Percentiles rank a stretch among this genome's conserved stretches.
Evolutionary conservation across 768 basidiomycete genomes (phyloP).

Genomic region (Mycena filopes): DNA sequence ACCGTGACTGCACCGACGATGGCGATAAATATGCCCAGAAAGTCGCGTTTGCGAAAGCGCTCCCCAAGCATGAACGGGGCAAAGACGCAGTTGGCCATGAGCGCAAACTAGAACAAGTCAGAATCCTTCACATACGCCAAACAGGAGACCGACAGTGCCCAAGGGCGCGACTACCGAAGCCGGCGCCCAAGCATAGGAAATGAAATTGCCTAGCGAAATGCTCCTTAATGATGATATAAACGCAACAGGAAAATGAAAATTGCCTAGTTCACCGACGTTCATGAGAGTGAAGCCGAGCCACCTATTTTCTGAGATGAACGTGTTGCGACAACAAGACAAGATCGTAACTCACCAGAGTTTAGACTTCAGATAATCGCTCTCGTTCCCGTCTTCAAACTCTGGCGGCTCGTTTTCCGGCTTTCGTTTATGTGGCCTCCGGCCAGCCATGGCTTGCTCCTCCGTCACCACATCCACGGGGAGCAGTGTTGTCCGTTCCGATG

Average conservation of each 20-base stretch:
- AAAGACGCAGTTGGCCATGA: constrained; percentile 96
- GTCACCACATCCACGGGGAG: constrained; percentile 56
- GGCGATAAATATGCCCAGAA: constrained; percentile 82
- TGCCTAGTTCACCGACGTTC: constrained; percentile 90
- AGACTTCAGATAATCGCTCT: constrained; percentile 83
- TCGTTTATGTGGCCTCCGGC: constrained; percentile 33
- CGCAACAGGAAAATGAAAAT: no score
- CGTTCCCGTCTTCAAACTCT: constrained; percentile 54
- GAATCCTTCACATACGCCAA: no score
- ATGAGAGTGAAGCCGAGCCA: constrained; percentile 91
- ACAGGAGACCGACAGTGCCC: constrained; percentile 87
- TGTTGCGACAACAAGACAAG: not conserved
- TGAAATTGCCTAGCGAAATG: constrained; percentile 90
- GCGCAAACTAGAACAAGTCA: constrained; percentile 68
- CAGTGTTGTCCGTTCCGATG: constrained; percentile 34
- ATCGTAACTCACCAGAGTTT: constrained; percentile 74
- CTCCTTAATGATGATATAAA: no score
- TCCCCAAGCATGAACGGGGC: constrained; percentile 88
- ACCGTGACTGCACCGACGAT: constrained; percentile 92
- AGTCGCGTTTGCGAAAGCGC: constrained; percentile 84
- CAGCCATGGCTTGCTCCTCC: constrained; percentile 47
- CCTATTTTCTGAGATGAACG: constrained; percentile 57
- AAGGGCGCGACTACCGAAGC: constrained; percentile 95
- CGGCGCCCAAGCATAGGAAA: constrained; percentile 89
- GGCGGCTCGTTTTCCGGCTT: constrained; percentile 32